Conservation (phyloP, 768 basidiomycete genomes). For the Symmetrospora coprosmae region DNA sequence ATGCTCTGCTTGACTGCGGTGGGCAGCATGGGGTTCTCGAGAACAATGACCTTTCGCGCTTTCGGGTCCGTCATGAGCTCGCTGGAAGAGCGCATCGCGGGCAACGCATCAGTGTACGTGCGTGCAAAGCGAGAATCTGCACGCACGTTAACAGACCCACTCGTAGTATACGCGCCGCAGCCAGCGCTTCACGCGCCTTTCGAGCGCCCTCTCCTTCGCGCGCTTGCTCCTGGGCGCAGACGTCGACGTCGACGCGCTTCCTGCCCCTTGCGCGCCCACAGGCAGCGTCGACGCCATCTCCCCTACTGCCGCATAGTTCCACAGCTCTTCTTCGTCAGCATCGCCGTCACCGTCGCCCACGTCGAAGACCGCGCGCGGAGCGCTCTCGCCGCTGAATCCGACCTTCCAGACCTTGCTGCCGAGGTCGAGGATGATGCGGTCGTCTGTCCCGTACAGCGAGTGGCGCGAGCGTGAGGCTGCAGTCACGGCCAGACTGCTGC, state of each 20-base stretch:
- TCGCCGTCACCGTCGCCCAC: conserved; percentile 33
- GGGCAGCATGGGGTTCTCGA: conserved; percentile 79
- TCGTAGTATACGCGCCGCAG: neutral
- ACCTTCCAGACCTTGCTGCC: conserved; percentile 92
- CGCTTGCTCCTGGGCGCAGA: no score
- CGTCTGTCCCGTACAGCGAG: conserved; percentile 91
- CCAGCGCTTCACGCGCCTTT: conserved; percentile 25
- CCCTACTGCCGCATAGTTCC: conserved; percentile 30
- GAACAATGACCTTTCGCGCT: conserved; percentile 79
- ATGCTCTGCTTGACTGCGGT: conserved; percentile 75
- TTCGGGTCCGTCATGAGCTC: conserved; percentile 78
- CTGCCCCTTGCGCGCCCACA: conserved; percentile 27
- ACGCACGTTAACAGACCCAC: neutral
- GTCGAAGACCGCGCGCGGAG: conserved; percentile 74
- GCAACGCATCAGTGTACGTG: neutral
- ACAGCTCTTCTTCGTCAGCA: conserved; percentile 14
- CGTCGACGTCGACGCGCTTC: conserved; percentile 34
- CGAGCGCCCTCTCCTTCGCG: conserved; percentile 15
- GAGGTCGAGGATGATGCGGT: conserved; percentile 84
- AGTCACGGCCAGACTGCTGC: no score
- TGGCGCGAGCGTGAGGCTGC: conserved; percentile 47
- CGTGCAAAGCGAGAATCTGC: no score
- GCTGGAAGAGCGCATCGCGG: neutral
- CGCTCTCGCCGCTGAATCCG: conserved; percentile 90
- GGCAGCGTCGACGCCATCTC: conserved; percentile 35